Evolutionary conservation across 495 filamentous ascomycete species (phyloP).

Genomic region (Daldinia grandis): DNA sequence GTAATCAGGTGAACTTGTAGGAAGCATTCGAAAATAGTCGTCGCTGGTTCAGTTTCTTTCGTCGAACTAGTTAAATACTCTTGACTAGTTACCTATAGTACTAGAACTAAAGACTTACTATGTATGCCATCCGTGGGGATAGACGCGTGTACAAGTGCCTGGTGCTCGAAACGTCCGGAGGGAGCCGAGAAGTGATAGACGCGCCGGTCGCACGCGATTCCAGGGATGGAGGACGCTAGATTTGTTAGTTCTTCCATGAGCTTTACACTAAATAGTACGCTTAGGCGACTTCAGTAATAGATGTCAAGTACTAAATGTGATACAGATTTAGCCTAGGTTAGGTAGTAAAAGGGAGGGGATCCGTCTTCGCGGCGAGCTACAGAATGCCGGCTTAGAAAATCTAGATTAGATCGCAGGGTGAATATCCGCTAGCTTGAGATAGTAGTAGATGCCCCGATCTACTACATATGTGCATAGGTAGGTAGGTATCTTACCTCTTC

Average conservation of each 20-base stretch:
- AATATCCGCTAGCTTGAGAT: conserved; percentile 30
- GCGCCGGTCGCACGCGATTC: conserved; percentile 40
- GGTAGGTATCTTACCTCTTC: conserved; percentile 10
- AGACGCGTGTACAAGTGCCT: conserved; percentile 29
- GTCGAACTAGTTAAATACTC: not conserved
- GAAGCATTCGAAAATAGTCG: not conserved
- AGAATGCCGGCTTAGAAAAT: conserved; percentile 11
- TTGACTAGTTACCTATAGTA: not conserved
- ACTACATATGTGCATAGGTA: no score
- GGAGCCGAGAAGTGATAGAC: conserved; percentile 37
- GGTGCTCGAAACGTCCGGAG: conserved; percentile 35
- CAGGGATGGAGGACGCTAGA: conserved; percentile 36
- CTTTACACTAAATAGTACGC: not conserved
- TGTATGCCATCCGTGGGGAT: conserved; percentile 14
- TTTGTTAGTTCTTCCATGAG: conserved; percentile 28
- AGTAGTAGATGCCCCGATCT: conserved; percentile 27
- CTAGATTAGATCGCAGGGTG: conserved; percentile 23
- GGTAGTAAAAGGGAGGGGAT: conserved; percentile 5
- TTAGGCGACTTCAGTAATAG: conserved; percentile 1
- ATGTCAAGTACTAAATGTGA: conserved; percentile 14
- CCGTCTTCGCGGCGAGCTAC: conserved; percentile 17
- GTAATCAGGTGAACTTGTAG: not conserved
- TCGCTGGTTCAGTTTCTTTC: not conserved
- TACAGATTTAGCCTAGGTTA: conserved; percentile 34
- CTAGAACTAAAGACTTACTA: no score